Evolutionary conservation across 1,139 yeast genomes (phyloP).

Genomic region (Taiozyma sp.): DNA sequence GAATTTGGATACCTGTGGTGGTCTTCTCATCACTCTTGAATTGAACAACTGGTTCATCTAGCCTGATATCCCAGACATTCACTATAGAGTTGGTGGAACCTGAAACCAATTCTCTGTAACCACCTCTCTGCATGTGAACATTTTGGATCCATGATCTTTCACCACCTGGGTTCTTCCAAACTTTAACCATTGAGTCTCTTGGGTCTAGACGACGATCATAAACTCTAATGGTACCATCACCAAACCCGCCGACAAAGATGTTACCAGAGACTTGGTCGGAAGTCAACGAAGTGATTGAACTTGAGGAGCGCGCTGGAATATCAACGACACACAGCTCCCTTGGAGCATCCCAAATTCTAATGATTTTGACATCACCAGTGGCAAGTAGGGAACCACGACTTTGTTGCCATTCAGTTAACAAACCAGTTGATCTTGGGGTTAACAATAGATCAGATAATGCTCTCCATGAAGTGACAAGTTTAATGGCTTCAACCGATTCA

Average conservation of each 20-base stretch:
- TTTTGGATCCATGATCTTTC: slow-evolving; percentile 65
- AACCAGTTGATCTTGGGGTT: slow-evolving; percentile 79
- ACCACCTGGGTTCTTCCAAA: slow-evolving; percentile 55
- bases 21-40: slow-evolving; percentile 53
- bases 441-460: slow-evolving; percentile 81
- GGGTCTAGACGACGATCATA: slow-evolving; percentile 87
- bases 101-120: slow-evolving; percentile 82
- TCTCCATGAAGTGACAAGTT: slow-evolving; percentile 86
- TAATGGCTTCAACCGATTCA: slow-evolving; percentile 50
- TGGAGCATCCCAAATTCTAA: slow-evolving; percentile 95
- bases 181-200: slow-evolving; percentile 79
- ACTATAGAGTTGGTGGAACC: slow-evolving; percentile 83
- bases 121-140: slow-evolving; percentile 96
- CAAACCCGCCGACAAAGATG: slow-evolving; percentile 86
- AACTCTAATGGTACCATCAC: slow-evolving; percentile 86
- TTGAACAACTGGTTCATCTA: slow-evolving; percentile 62
- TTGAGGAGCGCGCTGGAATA: slow-evolving; percentile 86
- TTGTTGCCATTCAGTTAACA: slow-evolving; percentile 96
- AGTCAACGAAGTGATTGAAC: slow-evolving; percentile 84
- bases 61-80: slow-evolving; percentile 86
- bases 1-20: slow-evolving; percentile 75
- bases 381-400: slow-evolving; percentile 87
- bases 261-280: slow-evolving; percentile 98
- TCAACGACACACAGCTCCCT: slow-evolving; percentile 83
- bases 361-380: slow-evolving; percentile 92